Conservation (phyloP, 2,329 filamentous ascomycete genomes). For the Aureobasidium uvarum region DNA sequence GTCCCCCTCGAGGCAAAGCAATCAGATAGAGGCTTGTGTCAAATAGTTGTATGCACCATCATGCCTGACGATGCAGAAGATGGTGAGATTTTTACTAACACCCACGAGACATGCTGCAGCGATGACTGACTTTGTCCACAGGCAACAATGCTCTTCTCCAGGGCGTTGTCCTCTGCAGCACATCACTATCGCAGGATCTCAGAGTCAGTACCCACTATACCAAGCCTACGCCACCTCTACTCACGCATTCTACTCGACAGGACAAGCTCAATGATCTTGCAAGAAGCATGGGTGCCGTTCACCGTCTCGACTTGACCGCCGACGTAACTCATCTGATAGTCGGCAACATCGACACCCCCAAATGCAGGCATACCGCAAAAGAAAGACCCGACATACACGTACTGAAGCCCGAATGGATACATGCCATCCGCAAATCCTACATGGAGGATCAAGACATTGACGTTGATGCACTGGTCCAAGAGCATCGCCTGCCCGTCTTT, state of each 20-base stretch:
- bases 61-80: slow-evolving; percentile 18
- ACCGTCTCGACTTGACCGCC: slow-evolving; percentile 90
- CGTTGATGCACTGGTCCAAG: slow-evolving; percentile 64
- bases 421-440: slow-evolving; percentile 77
- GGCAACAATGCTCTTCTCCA: neutral
- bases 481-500: slow-evolving; percentile 64
- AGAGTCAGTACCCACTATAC: neutral
- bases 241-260: neutral
- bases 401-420: slow-evolving; percentile 79
- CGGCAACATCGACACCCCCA: slow-evolving; percentile 82
- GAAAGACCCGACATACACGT: slow-evolving; percentile 82
- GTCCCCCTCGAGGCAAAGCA: slow-evolving; percentile 2
- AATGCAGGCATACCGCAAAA: slow-evolving; percentile 93
- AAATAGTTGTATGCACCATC: neutral
- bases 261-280: slow-evolving; percentile 55
- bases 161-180: slow-evolving; percentile 21
- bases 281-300: slow-evolving; percentile 76
- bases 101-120: neutral
- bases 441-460: slow-evolving; percentile 74
- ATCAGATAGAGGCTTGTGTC: neutral
- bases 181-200: slow-evolving; percentile 16
- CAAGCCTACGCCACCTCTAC: neutral
- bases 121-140: neutral
- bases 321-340: slow-evolving; percentile 94
- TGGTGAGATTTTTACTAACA: neutral